Conservation (phyloP, 169 alveolate species). For the Besnoitia besnoiti region DNA sequence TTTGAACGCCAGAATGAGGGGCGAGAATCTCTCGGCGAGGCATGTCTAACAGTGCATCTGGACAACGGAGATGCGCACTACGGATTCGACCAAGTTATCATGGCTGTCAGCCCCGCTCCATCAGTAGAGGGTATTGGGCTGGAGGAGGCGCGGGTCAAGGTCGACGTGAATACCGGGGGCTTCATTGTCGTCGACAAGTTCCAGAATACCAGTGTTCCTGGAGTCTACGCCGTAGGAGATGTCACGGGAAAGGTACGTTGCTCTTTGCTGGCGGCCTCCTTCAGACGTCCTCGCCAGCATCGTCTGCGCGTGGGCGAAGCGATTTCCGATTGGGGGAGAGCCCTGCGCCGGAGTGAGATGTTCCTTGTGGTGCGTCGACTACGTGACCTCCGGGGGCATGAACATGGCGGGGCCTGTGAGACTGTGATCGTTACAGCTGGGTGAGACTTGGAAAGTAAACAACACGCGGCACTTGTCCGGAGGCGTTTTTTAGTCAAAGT, state of each 20-base stretch:
- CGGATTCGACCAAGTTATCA: background rate
- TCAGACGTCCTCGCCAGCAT: too few species aligned
- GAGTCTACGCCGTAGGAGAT: slow-evolving; percentile 24
- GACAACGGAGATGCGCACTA: background rate
- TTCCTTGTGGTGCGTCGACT: background rate
- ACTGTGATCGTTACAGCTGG: too few species aligned
- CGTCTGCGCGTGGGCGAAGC: too few species aligned
- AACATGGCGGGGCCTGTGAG: too few species aligned
- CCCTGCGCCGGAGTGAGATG: background rate
- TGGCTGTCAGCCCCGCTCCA: background rate
- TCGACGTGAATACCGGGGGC: background rate
- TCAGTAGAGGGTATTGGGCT: background rate
- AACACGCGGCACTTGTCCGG: too few species aligned
- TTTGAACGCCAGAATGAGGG: background rate
- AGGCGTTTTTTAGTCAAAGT: too few species aligned
- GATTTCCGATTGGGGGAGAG: background rate
- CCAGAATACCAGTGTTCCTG: background rate
- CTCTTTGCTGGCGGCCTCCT: too few species aligned
- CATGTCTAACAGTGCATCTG: background rate
- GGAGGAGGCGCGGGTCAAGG: background rate
- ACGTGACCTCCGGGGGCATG: background rate
- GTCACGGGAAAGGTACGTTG: slow-evolving; percentile 8
- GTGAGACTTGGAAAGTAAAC: too few species aligned
- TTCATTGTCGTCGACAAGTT: background rate
- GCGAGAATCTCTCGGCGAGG: background rate